Base-by-base conservation (phyloP, 2,329 filamentous ascomycete genomes). In the Ceratocystis destructans region DNA sequence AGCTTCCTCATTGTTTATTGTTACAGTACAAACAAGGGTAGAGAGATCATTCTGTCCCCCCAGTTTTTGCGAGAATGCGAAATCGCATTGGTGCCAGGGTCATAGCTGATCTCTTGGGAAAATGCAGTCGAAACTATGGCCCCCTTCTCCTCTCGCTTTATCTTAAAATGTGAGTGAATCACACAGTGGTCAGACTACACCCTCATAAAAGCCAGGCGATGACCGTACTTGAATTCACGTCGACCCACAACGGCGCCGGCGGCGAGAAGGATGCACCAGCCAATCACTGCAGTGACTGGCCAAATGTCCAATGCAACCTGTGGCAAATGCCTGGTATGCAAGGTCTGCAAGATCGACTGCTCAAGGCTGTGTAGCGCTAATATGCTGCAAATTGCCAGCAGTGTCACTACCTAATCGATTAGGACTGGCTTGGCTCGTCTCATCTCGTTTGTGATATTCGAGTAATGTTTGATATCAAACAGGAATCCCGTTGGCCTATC, bases 151-250 rank as follows among this genome's bases (percentile, higher is more conserved):
- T 25, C 48, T 20, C 48, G 12, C n/a, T 25, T 22, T 25, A 15
- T 53, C 48, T 53, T 0, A 79, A 76, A 76, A 71, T 86, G 88
- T 0, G 81, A 86, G 64, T 88, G 84, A 69, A 90, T 76, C 22
- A 89, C 78, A 66, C 86, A 83, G 62, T 86, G 81, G 10, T 82
- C 80, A 0, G 82, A 83, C 22, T 84, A 82, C 3, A 78, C 76
- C 67, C 82, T 81, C 2, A 80, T 79, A 71, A 89, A 90, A 12
- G 81, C 82, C 25, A 90, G 74, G 0, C 82, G 77, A 15, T 25
- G 17, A 81, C 85, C 33, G 79, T 78, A 12, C 37, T 41, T 41
- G 37, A 1, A 91, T 74, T 0, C 84, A 82, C 0, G 79, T 75
- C 1, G 79, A 80, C 15, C 80, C 82, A 59, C 81, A 85, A 66